Conservation (phyloP, 257 asterid genomes). For the Jacaranda mimosifolia region DNA sequence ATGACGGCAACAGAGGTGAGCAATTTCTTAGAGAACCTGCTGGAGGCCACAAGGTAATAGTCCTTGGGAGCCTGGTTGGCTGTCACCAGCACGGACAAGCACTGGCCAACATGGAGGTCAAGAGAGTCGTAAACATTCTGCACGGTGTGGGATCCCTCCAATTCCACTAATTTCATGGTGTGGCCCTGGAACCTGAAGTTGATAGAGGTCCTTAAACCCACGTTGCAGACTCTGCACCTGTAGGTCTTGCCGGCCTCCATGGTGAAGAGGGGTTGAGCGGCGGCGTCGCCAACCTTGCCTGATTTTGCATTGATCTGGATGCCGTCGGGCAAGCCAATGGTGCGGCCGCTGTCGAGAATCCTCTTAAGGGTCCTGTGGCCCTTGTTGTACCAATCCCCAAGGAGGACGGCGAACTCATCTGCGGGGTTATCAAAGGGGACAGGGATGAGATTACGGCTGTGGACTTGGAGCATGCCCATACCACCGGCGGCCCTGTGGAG, state of each 20-base stretch:
- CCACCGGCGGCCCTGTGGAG: slow-evolving; percentile 59
- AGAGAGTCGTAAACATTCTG: slow-evolving; percentile 55
- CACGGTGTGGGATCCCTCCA: slow-evolving; percentile 65
- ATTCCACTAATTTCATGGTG: slow-evolving; percentile 51
- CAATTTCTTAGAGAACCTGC: slow-evolving; percentile 43
- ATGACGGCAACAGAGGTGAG: slow-evolving; percentile 39
- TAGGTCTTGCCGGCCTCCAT: slow-evolving; percentile 62
- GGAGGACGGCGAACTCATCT: slow-evolving; percentile 46
- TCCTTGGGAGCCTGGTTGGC: slow-evolving; percentile 58
- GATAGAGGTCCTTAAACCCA: slow-evolving; percentile 55
- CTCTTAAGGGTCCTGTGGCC: slow-evolving; percentile 56
- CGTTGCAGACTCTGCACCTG: slow-evolving; percentile 57
- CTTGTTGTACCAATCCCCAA: slow-evolving; percentile 66
- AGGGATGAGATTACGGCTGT: slow-evolving; percentile 60
- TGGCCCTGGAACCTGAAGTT: slow-evolving; percentile 61
- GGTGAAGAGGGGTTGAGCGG: slow-evolving; percentile 43
- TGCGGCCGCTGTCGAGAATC: slow-evolving; percentile 46
- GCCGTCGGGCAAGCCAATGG: slow-evolving; percentile 58
- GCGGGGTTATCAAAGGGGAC: slow-evolving; percentile 54
- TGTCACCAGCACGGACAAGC: slow-evolving; percentile 54
- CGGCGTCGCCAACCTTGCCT: slow-evolving; percentile 39
- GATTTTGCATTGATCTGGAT: slow-evolving; percentile 55
- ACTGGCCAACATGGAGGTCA: slow-evolving; percentile 64
- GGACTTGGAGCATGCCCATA: slow-evolving; percentile 52
- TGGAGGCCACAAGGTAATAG: slow-evolving; percentile 54